A percentile compares a stretch with the other conserved stretches of the same genome.
Evolutionary conservation across 2,329 filamentous ascomycete species (phyloP).

Genomic region (Nothopassalora personata): DNA sequence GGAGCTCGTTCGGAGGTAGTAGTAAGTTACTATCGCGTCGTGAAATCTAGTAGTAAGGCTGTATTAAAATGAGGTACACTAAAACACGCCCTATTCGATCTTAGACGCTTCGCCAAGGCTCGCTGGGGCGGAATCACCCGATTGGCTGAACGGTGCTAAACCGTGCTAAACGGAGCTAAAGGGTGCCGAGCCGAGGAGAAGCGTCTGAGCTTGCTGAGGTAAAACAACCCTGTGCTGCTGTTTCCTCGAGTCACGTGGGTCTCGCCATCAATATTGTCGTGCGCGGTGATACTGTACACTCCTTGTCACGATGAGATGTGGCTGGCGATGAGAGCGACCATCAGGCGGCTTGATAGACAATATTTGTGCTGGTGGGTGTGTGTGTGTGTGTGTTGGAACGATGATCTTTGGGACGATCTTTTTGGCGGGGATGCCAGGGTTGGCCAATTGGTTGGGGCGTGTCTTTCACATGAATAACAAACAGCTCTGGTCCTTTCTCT

Average conservation of each 20-base stretch:
- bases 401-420: not conserved
- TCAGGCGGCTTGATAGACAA: not conserved
- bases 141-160: no score
- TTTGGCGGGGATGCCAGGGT: not conserved
- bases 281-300: not conserved
- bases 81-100: no score
- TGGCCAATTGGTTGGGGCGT: not conserved
- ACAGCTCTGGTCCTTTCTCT: not conserved
- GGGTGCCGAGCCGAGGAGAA: no score
- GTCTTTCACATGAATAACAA: not conserved
- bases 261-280: not conserved
- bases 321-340: not conserved
- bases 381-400: not conserved
- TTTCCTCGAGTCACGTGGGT: not conserved
- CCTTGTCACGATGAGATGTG: not conserved
- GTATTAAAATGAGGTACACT: no score
- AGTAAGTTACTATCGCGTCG: no score
- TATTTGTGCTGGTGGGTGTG: not conserved
- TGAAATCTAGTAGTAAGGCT: no score
- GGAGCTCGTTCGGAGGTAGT: no score
- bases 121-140: no score
- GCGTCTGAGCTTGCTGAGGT: no score
- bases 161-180: no score
- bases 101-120: no score
- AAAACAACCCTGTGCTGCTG: no score